phyloP scores from a whole-genome alignment of 495 filamentous ascomycete genomes.

The Corynascus novoguineensis region DNA sequence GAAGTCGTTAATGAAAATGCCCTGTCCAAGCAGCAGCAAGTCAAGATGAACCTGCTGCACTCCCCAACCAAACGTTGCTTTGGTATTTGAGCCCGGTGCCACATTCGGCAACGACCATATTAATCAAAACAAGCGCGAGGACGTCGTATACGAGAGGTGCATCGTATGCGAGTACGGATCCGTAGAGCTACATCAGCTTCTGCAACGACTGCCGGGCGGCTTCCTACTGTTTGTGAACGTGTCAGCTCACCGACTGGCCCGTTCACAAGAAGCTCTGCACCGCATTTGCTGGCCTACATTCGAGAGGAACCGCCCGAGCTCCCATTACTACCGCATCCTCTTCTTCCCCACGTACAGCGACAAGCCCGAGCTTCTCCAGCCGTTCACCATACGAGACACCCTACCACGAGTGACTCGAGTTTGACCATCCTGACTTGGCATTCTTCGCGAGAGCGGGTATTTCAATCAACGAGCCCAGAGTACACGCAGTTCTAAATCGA shows the following conservation, averaged over 20 bases:
- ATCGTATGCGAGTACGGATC: conserved; percentile 1
- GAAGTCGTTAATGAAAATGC: too few species aligned
- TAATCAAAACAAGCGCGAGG: not conserved
- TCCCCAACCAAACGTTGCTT: too few species aligned
- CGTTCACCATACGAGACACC: not conserved
- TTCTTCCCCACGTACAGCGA: not conserved
- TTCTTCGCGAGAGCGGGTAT: not conserved
- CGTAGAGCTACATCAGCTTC: not conserved
- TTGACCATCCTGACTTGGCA: not conserved
- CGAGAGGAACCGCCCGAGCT: conserved; percentile 1
- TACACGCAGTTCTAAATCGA: not conserved
- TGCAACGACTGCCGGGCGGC: conserved; percentile 5
- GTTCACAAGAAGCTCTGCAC: conserved; percentile 16
- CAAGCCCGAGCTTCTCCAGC: conserved; percentile 6
- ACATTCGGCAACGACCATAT: too few species aligned
- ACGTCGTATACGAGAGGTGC: not conserved
- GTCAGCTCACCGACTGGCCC: conserved; percentile 9
- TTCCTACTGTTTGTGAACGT: conserved; percentile 7
- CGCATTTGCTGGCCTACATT: not conserved
- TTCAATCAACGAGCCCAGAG: not conserved
- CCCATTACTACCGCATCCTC: conserved; percentile 4
- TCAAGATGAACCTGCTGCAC: too few species aligned
- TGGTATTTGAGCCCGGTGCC: too few species aligned
- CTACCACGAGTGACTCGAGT: not conserved
- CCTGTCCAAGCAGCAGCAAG: too few species aligned